These are phyloP conservation scores for Colletotrichum neosansevieriae DNA, from an alignment of 2,329 filamentous ascomycete genomes.

Conservation along the genomic window DNA sequence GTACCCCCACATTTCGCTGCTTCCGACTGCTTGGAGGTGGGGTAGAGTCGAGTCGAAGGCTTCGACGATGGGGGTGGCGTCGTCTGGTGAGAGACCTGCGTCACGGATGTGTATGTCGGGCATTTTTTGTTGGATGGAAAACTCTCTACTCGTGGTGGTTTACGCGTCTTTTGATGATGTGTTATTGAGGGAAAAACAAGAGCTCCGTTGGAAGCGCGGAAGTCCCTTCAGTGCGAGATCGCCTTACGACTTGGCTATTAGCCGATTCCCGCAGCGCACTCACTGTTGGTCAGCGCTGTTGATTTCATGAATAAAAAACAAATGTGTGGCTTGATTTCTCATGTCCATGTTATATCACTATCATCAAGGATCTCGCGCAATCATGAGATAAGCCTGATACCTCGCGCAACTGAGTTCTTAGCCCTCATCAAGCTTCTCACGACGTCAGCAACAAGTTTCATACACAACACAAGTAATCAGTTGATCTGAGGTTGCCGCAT, in stretches of 20 bases:
- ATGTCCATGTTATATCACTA: no score
- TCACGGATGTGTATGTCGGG: slow-evolving; percentile 43
- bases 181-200: background rate
- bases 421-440: no score
- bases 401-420: no score
- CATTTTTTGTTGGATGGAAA: background rate
- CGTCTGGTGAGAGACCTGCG: slow-evolving; percentile 41
- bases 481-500: no score
- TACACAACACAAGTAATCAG: no score
- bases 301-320: no score
- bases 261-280: no score
- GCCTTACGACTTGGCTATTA: background rate
- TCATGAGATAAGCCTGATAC: no score
- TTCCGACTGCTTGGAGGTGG: slow-evolving; percentile 45
- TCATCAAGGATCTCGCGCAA: no score
- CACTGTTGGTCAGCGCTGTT: no score
- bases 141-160: rapidly evolving
- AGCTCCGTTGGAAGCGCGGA: background rate
- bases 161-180: background rate
- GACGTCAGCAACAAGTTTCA: no score
- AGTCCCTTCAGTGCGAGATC: background rate
- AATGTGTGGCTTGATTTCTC: no score
- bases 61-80: slow-evolving; percentile 47
- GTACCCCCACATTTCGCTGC: slow-evolving; percentile 47
- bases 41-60: slow-evolving; percentile 48